These are phyloP conservation scores for Trichomonascaceae sp. DNA, from an alignment of 1,139 yeast genomes.

Conservation along the genomic window DNA sequence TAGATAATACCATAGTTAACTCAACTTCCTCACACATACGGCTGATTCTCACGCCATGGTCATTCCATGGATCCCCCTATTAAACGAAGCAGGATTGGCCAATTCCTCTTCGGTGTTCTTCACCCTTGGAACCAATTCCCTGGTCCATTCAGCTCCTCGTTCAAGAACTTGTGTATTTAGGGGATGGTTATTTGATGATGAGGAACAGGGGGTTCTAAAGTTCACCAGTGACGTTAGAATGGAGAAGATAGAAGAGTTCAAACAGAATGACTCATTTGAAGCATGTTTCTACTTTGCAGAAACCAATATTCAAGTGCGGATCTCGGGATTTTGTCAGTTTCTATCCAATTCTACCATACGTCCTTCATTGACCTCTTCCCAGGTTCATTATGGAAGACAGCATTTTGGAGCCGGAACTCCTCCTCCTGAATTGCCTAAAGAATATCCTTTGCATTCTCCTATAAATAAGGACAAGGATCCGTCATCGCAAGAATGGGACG, in stretches of 20 bases:
- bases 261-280: conserved; percentile 50
- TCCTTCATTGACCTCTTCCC: conserved; percentile 1
- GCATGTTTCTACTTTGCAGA: conserved; percentile 68
- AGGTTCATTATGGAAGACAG: background rate
- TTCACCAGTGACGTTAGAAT: conserved; percentile 71
- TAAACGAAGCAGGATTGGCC: conserved; percentile 15
- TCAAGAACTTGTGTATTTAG: conserved; percentile 67
- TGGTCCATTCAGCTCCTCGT: conserved; percentile 44
- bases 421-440: background rate
- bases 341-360: conserved; percentile 8
- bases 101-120: conserved; percentile 33
- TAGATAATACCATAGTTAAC: too few relatives aligned
- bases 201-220: conserved; percentile 58
- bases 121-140: conserved; percentile 66
- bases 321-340: conserved; percentile 44
- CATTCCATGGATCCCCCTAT: conserved; percentile 28
- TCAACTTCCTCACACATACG: background rate
- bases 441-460: conserved; percentile 22
- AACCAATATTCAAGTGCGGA: conserved; percentile 60
- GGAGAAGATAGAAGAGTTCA: conserved; percentile 52
- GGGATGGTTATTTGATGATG: conserved; percentile 69
- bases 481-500: conserved; percentile 55
- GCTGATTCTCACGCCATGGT: conserved; percentile 10
- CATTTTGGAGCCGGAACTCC: background rate
- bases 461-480: conserved; percentile 13